These are phyloP conservation scores for Macroventuria anomochaeta DNA, from an alignment of 2,329 filamentous ascomycete species.

Conservation along the genomic window DNA sequence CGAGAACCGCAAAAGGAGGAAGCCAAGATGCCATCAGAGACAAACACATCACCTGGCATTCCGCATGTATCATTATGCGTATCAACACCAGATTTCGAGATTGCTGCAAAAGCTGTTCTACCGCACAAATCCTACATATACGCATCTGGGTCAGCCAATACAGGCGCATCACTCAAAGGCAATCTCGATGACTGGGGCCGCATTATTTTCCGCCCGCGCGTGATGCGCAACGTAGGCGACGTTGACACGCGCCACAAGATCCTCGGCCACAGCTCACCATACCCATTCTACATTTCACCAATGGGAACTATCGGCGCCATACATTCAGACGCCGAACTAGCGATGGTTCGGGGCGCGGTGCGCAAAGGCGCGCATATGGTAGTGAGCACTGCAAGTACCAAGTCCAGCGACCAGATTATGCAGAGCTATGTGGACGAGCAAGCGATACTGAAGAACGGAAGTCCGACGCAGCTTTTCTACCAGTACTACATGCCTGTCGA, in stretches of 20 bases:
- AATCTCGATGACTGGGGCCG: conserved; percentile 47
- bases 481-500: conserved; percentile 49
- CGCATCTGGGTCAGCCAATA: conserved; percentile 45
- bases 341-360: conserved; percentile 46
- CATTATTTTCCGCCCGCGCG: conserved; percentile 45
- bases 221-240: conserved; percentile 46
- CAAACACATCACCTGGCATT: conserved; percentile 30
- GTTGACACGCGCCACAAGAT: conserved; percentile 41
- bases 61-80: conserved; percentile 43
- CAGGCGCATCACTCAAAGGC: conserved; percentile 36
- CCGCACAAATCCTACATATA: conserved; percentile 45
- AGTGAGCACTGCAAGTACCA: conserved; percentile 45
- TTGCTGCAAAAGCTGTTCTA: conserved; percentile 40
- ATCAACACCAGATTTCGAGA: conserved; percentile 42
- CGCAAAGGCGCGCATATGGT: conserved; percentile 45
- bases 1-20: conserved; percentile 31
- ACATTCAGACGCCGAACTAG: conserved; percentile 46
- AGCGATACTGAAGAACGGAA: conserved; percentile 30
- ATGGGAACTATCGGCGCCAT: conserved; percentile 48
- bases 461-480: conserved; percentile 42
- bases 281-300: conserved; percentile 51
- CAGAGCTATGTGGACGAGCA: conserved; percentile 37
- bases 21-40: conserved; percentile 25
- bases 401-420: conserved; percentile 44
- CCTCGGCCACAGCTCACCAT: conserved; percentile 42